Evolutionary conservation across 345 rosid genomes (phyloP), one percentile per base, ranked within the genome.

Genomic region (Syzygium grande): DNA sequence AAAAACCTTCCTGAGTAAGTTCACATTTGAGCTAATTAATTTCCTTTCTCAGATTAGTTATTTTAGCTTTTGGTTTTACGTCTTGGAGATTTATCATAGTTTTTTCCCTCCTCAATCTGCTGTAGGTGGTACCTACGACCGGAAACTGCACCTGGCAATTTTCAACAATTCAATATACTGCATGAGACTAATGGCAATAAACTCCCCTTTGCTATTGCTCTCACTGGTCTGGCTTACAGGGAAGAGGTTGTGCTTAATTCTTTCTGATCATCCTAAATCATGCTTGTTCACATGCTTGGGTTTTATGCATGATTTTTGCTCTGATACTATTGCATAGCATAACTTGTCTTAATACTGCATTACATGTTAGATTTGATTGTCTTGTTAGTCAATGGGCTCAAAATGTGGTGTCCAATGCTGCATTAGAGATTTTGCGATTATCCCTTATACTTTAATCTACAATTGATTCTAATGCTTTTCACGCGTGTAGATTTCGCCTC

Each of bases 71-170:
- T 41, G n/a, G 43, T 41, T 41, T 41, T 41, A 41, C 43, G 43
- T 41, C 5, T 41, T 41, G 43, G 43, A 41, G 43, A 41, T 41
- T 41, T 5, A 41, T 6, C 4, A 6, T 41, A 41, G 43, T 41
- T 41, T 41, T 41, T 41, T n/a, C n/a, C n/a, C n/a, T n/a, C n/a
- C n/a, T n/a, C n/a, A n/a, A n/a, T 41, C 4, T 89, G 43, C 84
- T 89, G 88, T 91, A 97, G 99, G 90, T 95, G 90, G 43, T 41
- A 41, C 88, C 93, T 96, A 99, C 95, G 96, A 46, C 98, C 99
- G 88, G 98, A 97, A 92, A 95, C 96, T 43, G 98, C 99, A 1
- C 99, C 95, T 92, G 99, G 99, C 85, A 96, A 96, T 58, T 96
- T 97, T 88, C 43, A 96, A 89, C 95, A 94, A 88, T 95, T 95